Evolutionary conservation across 1,284 basidiomycete genomes (phyloP).

Genomic region (Heimioporus punctisporus): DNA sequence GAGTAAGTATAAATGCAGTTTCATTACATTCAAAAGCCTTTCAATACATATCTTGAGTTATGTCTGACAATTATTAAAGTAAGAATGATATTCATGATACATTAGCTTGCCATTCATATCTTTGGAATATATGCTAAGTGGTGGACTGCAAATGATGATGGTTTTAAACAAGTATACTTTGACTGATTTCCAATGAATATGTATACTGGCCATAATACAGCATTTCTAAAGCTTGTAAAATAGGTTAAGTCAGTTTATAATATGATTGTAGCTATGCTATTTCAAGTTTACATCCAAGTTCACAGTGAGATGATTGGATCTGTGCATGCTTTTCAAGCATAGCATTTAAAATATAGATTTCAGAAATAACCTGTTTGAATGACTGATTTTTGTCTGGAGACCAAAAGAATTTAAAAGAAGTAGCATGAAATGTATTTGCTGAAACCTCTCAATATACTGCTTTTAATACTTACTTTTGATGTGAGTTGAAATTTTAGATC

Average conservation of each 20-base stretch:
- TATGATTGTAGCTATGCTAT: conserved; percentile 19
- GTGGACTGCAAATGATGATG: conserved; percentile 19
- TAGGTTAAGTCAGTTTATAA: conserved; percentile 34
- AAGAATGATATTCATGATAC: too few species aligned
- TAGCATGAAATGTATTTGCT: background rate
- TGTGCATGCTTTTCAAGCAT: background rate
- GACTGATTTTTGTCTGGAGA: background rate
- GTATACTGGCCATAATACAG: conserved; percentile 33
- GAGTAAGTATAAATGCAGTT: background rate
- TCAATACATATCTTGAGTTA: background rate
- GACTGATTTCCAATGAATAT: conserved; percentile 28
- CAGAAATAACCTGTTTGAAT: background rate
- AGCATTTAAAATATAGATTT: background rate
- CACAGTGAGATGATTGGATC: background rate
- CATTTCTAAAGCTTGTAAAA: conserved; percentile 16
- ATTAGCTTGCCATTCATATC: conserved; percentile 10
- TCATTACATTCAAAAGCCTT: background rate
- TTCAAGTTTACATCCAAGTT: background rate
- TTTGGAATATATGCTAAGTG: conserved; percentile 35
- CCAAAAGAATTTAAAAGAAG: background rate
- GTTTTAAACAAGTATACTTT: conserved; percentile 2
- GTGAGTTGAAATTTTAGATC: too few species aligned
- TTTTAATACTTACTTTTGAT: too few species aligned
- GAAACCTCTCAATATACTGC: background rate
- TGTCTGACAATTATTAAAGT: background rate